Base-by-base conservation (phyloP, 495 filamentous ascomycete genomes). In the Xylaria grammica region DNA sequence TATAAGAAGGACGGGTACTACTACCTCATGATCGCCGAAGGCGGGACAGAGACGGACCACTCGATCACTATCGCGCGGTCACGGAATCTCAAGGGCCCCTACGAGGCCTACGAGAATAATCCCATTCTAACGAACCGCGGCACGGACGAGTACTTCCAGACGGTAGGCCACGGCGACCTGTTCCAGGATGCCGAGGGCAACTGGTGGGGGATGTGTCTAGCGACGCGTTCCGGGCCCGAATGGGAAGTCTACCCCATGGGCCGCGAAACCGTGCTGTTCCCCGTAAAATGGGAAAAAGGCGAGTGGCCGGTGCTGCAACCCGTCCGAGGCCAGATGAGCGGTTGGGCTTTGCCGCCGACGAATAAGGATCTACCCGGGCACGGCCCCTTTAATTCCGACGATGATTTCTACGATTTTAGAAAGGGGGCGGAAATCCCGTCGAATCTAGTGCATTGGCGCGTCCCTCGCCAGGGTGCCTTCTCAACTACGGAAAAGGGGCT, bases 1-100 rank as follows among this genome's bases (percentile, higher is more conserved):
- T 89, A 88, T 72, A 83, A 83, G 57, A 85, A 86, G 24, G 86
- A 86, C 55, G 84, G 78, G 0, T 90, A 84, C 72, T 90, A 89
- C 69, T 91, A 91, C 65, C 79, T 91, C 34, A 79, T 91, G 59
- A 86, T 86, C 7, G 87, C 87, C 0, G 87, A 90, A 72, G 87
- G 87, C 3, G 87, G 87, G 19, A 89, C 87, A 0, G 80, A 72
- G 24, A 70, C 77, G 32, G 73, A 76, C 49, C 86, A 87, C 68
- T 65, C 73, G 19, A 75, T 75, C 70, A 83, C 60, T 63, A 86
- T 84, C 62, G 83, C 74, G n/a, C 67, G 79, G 60, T 65, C 85
- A 55, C 36, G 62, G 72, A 34, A 67, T 40, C 62, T 84, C 19
- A 72, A 66, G 22, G 86, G 86, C 0, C 87, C 86, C 0, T 89